Evolutionary conservation across 768 basidiomycete genomes (phyloP).

Genomic region (Tricholoma matsutake): DNA sequence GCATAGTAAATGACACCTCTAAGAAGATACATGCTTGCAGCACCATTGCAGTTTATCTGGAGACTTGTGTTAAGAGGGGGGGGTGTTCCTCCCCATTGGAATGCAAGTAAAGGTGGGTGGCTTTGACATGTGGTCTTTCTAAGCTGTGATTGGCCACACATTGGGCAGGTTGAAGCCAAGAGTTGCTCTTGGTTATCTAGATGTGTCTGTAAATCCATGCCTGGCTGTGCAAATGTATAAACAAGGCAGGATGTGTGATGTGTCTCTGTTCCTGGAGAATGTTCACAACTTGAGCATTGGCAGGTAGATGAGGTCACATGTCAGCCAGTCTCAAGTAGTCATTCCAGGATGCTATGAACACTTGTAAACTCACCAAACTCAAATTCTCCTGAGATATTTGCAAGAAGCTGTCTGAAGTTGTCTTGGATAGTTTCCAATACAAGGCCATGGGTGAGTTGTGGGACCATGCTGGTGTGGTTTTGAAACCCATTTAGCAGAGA

Average conservation of each 20-base stretch:
- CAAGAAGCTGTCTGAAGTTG: not conserved
- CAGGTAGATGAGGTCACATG: not conserved
- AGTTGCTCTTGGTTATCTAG: no score
- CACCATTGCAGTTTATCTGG: no score
- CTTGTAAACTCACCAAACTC: slow-evolving; percentile 1
- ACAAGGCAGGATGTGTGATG: not conserved
- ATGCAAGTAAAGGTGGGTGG: no score
- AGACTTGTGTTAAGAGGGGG: no score
- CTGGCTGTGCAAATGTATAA: not conserved
- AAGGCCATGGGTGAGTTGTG: not conserved
- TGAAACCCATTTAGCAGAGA: not conserved
- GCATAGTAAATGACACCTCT: no score
- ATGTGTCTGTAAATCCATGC: no score
- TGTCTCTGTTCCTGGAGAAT: not conserved
- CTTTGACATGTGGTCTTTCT: no score
- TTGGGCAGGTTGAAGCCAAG: no score
- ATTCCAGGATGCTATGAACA: not conserved
- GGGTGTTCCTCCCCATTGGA: no score
- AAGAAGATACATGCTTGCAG: no score
- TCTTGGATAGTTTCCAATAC: not conserved
- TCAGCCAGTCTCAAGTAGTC: not conserved
- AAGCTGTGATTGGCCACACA: no score
- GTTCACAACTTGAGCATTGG: not conserved
- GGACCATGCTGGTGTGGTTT: not conserved
- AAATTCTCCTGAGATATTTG: not conserved